Evolutionary conservation across 1,139 yeast species (phyloP).

Genomic region (Yamadazyma taylorii): DNA sequence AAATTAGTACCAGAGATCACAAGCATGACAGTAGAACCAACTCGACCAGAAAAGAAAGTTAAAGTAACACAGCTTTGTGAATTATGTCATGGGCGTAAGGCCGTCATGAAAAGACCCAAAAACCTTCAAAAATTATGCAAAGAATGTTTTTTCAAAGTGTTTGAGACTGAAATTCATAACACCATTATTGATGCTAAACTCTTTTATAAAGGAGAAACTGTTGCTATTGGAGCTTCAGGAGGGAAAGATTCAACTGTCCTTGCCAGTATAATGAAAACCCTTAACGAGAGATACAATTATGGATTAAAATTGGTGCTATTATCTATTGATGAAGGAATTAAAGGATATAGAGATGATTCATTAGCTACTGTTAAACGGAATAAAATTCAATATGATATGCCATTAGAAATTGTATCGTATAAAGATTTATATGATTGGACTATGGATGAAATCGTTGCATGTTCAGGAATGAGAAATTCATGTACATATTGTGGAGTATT

Average conservation of each 20-base stretch:
- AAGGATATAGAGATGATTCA: conserved; percentile 96
- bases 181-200: conserved; percentile 73
- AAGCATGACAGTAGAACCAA: conserved; percentile 12
- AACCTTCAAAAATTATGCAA: conserved; percentile 91
- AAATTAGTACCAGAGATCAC: background rate
- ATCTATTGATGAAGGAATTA: conserved; percentile 95
- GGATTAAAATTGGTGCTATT: conserved; percentile 80
- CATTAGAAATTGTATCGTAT: conserved; percentile 86
- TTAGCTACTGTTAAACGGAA: conserved; percentile 95
- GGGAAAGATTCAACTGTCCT: conserved; percentile 97
- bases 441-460: conserved; percentile 96
- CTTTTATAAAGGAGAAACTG: conserved; percentile 77
- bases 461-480: conserved; percentile 91
- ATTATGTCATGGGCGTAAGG: conserved; percentile 81
- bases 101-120: conserved; percentile 89
- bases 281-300: conserved; percentile 85
- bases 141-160: conserved; percentile 82
- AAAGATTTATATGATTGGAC: conserved; percentile 92
- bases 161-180: conserved; percentile 94
- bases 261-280: conserved; percentile 81
- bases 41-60: conserved; percentile 22
- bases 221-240: conserved; percentile 98
- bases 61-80: conserved; percentile 65
- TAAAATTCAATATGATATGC: conserved; percentile 84
- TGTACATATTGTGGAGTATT: conserved; percentile 99